Evolutionary conservation across 352 stramenopile genomes (phyloP), one percentile per base, ranked within the genome.

Genomic region (Peronospora belbahrii): DNA sequence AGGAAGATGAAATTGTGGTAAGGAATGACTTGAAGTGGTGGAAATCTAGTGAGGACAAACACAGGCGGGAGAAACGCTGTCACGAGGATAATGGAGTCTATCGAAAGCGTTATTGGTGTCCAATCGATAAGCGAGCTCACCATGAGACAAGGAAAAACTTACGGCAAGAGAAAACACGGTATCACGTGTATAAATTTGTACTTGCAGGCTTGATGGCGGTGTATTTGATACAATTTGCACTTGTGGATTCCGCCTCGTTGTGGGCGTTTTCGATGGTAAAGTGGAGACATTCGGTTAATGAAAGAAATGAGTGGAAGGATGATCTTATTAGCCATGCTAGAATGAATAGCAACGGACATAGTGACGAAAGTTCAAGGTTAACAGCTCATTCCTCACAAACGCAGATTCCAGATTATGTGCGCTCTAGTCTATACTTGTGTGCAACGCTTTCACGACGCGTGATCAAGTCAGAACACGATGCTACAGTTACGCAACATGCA

Each of bases 381-480:
- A 15, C 17, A 33, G 17, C 11, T 31, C 8, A 5, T 18, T 25
- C 4, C 0, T 41, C 22, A 31, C 46, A 35, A 9, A 27, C 23
- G 2, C 41, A 48, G 15, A 36, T 56, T 7, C 43, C 52, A 3
- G 65, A 73, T 9, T 53, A 72, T 49, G 40, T 64, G 5, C 48
- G 41, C 3, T 67, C 57, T 13, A 64, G 55, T 0, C 46, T 76
- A 13, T 48, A 65, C 7, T 25, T 74, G 17, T 85, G 73, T 39
- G 52, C 61, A 6, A 71, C 66, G 15, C 56, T 74, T 1, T 55
- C 69, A 2, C 46, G 51, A 13, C 59, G 59, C 17, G 52, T 85
- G 6, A 57, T 83, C 28, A 67, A 64, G 30, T 73, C 62, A 0
- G 56, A 69, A n/a, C 51, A 67, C 31, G 66, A 83, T 23, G 14